These are phyloP conservation scores for Colletotrichum gigasporum DNA, from an alignment of 2,329 filamentous ascomycete genomes.

Conservation along the genomic window DNA sequence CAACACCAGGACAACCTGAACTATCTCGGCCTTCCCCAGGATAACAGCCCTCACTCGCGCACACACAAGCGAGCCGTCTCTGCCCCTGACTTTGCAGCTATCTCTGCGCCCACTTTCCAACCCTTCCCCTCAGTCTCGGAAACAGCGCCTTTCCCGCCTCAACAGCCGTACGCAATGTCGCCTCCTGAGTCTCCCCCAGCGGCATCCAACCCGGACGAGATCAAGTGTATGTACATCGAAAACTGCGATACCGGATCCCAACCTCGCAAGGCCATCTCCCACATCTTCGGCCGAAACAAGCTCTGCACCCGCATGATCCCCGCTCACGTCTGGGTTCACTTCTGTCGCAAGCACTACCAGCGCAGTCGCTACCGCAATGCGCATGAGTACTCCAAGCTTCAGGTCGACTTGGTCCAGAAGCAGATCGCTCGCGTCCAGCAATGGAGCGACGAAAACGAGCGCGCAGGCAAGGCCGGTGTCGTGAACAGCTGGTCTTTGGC, in stretches of 20 bases:
- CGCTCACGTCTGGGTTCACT: slow-evolving; percentile 75
- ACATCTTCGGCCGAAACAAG: slow-evolving; percentile 87
- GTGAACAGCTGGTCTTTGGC: slow-evolving; percentile 70
- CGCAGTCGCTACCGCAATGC: slow-evolving; percentile 75
- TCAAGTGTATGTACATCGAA: slow-evolving; percentile 62
- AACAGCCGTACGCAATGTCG: slow-evolving; percentile 34
- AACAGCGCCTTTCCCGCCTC: slow-evolving; percentile 12
- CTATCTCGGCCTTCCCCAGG: slow-evolving; percentile 32
- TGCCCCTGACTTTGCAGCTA: slow-evolving; percentile 54
- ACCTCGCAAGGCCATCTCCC: slow-evolving; percentile 79
- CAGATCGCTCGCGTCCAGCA: slow-evolving; percentile 70
- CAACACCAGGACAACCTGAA: slow-evolving; percentile 27
- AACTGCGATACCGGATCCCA: slow-evolving; percentile 69
- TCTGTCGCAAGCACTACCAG: slow-evolving; percentile 87
- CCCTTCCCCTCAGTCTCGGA: slow-evolving; percentile 34
- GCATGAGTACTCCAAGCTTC: slow-evolving; percentile 66
- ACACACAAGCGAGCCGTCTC: slow-evolving; percentile 61
- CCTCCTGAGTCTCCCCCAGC: slow-evolving; percentile 20
- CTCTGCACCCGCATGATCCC: slow-evolving; percentile 77
- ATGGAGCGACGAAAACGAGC: slow-evolving; percentile 66
- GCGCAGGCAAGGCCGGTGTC: slow-evolving; percentile 48
- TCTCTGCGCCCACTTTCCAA: slow-evolving; percentile 32
- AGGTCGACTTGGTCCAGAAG: slow-evolving; percentile 70
- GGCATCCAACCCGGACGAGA: slow-evolving; percentile 22
- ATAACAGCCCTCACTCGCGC: slow-evolving; percentile 34